Base-by-base conservation (phyloP, 306 rosid species). In the Begonia loranthoides region DNA sequence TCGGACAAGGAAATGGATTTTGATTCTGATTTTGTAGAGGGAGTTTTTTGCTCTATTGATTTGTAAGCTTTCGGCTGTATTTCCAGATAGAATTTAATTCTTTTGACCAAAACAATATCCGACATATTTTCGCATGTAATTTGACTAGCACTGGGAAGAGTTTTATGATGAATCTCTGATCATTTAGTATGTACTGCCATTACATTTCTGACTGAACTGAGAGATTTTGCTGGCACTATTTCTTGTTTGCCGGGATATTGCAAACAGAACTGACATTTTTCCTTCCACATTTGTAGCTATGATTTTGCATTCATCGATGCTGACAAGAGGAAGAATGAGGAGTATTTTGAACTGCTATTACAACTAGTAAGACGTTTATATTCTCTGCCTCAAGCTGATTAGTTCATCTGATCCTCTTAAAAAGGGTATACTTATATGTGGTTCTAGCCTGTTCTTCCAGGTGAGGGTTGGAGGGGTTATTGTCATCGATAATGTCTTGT, bases 251-350 rank as follows among this genome's bases (percentile, higher is more conserved):
- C 28, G 28, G 28, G 28, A 63, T 71, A 53, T 62, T 43, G n/a
- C n/a, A n/a, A n/a, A n/a, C n/a, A n/a, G n/a, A n/a, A n/a, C n/a
- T n/a, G n/a, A n/a, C n/a, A n/a, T n/a, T n/a, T 60, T 63, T 45
- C 12, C 63, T 40, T 41, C 52, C 60, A n/a, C 49, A n/a, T n/a
- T 9, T 50, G 76, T 79, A 89, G 97, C 69, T 89, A 84, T 66
- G 97, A 84, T 67, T 89, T 81, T 64, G 97, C 95, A 17, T 89
- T 89, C 59, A 72, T 89, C 57, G 97, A 89, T 66, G 97, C 97
- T 4, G 97, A 89, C 64, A 89, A 89, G 79, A 79, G 71, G 71
- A 89, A 79, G 97, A 70, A 79, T 24, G 73, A 58, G 65, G 76
- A 85, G 64, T 85, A 89, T 61, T 89, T 75, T 65, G 95, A 89